These are phyloP conservation scores for Aspergillus homomorphus DNA, from an alignment of 495 filamentous ascomycete species.

Conservation along the genomic window DNA sequence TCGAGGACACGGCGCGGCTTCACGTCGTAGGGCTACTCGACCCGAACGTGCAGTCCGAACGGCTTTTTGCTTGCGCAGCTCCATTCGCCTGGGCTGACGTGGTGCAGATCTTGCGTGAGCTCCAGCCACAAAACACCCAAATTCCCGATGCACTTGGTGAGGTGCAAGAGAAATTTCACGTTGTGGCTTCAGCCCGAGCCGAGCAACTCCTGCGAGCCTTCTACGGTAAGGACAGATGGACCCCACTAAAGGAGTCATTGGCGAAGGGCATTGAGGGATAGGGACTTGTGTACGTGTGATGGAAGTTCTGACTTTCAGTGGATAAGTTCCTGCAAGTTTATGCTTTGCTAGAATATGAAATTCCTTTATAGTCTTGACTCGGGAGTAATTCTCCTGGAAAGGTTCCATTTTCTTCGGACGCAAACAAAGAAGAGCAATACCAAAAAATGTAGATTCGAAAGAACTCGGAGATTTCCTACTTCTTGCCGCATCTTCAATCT, in stretches of 20 bases:
- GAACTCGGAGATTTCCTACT: no score
- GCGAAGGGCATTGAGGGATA: background rate
- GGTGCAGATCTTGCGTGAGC: slow-evolving; percentile 13
- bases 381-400: no score
- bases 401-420: no score
- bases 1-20: slow-evolving; percentile 47
- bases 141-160: background rate
- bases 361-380: no score
- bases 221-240: background rate
- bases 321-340: no score
- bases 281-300: no score
- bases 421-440: no score
- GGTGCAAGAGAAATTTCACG: background rate
- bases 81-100: slow-evolving; percentile 19
- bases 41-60: slow-evolving; percentile 36
- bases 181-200: background rate
- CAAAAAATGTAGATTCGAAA: no score
- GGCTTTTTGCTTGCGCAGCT: slow-evolving; percentile 37
- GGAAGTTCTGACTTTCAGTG: no score
- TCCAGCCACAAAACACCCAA: slow-evolving; percentile 17
- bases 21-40: slow-evolving; percentile 47
- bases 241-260: background rate
- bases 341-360: no score
- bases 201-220: background rate
- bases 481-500: no score